These are phyloP conservation scores for Chaetomium strumarium DNA, from an alignment of 2,329 filamentous ascomycete species.

Conservation along the genomic window DNA sequence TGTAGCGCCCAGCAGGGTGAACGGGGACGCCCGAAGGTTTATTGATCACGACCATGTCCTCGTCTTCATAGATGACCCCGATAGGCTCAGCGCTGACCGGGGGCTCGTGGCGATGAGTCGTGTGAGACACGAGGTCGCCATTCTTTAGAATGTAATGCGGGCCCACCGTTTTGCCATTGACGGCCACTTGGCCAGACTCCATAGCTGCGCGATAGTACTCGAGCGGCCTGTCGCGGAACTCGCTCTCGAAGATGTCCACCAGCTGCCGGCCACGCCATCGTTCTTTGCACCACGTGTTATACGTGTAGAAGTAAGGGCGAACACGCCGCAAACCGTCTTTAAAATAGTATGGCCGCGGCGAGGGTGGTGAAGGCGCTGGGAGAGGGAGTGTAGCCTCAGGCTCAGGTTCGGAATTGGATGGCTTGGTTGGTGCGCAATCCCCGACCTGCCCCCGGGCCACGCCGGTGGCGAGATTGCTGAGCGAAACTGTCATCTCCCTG, in stretches of 20 bases:
- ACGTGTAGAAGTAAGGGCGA: slow-evolving; percentile 83
- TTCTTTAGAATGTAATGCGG: slow-evolving; percentile 72
- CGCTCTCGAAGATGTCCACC: slow-evolving; percentile 81
- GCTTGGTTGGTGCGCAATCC: not conserved
- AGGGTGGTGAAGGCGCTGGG: slow-evolving; percentile 31
- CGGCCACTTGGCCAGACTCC: slow-evolving; percentile 66
- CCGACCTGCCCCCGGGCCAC: not conserved
- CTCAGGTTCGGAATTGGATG: no score
- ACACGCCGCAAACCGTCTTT: slow-evolving; percentile 80
- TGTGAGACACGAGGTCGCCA: slow-evolving; percentile 87
- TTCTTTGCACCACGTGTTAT: slow-evolving; percentile 92
- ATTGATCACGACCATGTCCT: slow-evolving; percentile 92
- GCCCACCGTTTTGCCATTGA: slow-evolving; percentile 69
- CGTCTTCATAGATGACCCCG: slow-evolving; percentile 80
- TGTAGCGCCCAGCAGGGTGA: slow-evolving; percentile 90
- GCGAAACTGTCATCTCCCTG: slow-evolving; percentile 12
- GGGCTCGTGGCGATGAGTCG: slow-evolving; percentile 90
- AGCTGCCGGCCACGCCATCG: slow-evolving; percentile 79
- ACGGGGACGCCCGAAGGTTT: slow-evolving; percentile 94
- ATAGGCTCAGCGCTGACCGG: slow-evolving; percentile 79
- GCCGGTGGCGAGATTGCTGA: slow-evolving; percentile 4
- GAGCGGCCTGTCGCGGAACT: slow-evolving; percentile 81
- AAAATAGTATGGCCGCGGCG: slow-evolving; percentile 69
- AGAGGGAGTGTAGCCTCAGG: slow-evolving; percentile 18
- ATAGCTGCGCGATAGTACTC: slow-evolving; percentile 89